These are phyloP conservation scores for Coemansia sp. DNA, from an alignment of 192 early-diverging fungal genomes.

Conservation along the genomic window DNA sequence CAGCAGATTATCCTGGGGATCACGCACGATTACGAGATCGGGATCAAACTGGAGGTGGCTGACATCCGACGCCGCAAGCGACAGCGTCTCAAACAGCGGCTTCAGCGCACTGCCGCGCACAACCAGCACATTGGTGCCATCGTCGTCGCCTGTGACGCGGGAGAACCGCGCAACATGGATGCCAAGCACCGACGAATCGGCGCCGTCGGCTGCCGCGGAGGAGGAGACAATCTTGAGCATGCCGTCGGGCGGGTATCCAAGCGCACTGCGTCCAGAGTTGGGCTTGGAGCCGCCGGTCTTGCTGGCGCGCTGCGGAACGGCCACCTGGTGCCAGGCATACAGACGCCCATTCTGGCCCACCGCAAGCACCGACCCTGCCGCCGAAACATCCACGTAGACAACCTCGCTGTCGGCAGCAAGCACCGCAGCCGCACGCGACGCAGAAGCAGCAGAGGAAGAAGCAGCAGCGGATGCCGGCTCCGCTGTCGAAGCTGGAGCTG, in stretches of 20 bases:
- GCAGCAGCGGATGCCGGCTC: not conserved
- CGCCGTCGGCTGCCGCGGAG: too few relatives aligned
- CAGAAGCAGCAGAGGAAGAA: not conserved
- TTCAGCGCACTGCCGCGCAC: conserved; percentile 37
- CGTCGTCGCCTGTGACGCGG: conserved; percentile 32
- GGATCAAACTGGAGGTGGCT: conserved; percentile 17
- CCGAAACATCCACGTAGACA: conserved; percentile 27
- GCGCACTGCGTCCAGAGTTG: not conserved
- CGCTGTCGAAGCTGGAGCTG: not conserved
- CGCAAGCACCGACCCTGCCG: conserved; percentile 37
- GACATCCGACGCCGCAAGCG: conserved; percentile 27
- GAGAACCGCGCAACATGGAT: conserved; percentile 44
- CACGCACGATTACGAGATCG: conserved; percentile 22
- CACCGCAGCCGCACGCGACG: conserved; percentile 11
- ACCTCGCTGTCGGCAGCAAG: conserved; percentile 34
- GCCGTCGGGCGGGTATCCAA: conserved; percentile 38
- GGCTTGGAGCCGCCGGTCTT: not conserved
- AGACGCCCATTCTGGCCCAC: conserved; percentile 32
- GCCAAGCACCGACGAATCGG: conserved; percentile 1
- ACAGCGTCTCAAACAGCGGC: conserved; percentile 44
- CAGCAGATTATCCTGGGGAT: conserved; percentile 24
- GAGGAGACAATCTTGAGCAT: conserved; percentile 16
- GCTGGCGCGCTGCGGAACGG: conserved; percentile 18
- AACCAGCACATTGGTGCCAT: conserved; percentile 25
- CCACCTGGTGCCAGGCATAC: conserved; percentile 38